Conservation (phyloP, 108 stramenopile genomes). For the Conticribra weissflogii region DNA sequence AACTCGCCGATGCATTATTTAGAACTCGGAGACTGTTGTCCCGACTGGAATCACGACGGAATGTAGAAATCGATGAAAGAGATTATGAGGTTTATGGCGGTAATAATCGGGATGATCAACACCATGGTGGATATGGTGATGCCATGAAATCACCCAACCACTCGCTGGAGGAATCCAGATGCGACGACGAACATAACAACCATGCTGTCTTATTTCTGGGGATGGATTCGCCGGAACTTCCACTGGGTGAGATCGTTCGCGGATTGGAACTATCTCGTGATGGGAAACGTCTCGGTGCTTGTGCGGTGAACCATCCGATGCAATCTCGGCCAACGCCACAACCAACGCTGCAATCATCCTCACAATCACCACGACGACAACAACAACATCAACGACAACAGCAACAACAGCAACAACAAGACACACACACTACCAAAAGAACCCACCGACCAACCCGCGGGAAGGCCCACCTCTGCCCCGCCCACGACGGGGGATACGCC, state of each 20-base stretch:
- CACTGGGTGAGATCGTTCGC: slow-evolving; percentile 67
- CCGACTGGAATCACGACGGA: not conserved
- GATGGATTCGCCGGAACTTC: slow-evolving; percentile 86
- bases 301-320: too few species aligned
- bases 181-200: not conserved
- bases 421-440: not conserved
- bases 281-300: too few species aligned
- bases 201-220: slow-evolving; percentile 77
- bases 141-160: too few species aligned
- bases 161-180: not conserved
- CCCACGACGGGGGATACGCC: slow-evolving; percentile 88
- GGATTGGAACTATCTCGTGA: slow-evolving; percentile 49
- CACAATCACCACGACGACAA: too few species aligned
- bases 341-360: too few species aligned
- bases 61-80: not conserved
- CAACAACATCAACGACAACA: not conserved
- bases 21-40: slow-evolving; percentile 39
- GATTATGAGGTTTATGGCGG: not conserved
- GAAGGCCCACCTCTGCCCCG: slow-evolving; percentile 72
- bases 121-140: too few species aligned
- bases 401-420: not conserved
- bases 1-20: slow-evolving; percentile 65
- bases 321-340: too few species aligned
- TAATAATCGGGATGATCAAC: too few species aligned
- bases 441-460: not conserved